Conservation (phyloP, 768 basidiomycete genomes). For the Coprinellus micaceus region DNA sequence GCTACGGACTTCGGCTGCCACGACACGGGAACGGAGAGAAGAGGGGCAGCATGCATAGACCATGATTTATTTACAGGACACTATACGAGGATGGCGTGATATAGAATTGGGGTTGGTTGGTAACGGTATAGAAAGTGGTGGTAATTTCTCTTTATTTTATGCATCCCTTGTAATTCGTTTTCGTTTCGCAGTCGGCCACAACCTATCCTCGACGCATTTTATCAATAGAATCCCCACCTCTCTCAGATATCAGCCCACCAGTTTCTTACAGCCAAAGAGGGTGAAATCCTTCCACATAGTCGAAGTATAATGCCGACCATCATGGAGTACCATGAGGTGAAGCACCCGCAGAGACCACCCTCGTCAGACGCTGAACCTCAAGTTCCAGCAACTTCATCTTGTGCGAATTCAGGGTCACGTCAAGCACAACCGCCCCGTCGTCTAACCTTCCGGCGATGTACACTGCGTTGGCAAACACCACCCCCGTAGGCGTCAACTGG, state of each 20-base stretch:
- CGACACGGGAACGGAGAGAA: conserved; percentile 32
- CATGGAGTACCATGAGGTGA: too few relatives aligned
- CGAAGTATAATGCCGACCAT: too few relatives aligned
- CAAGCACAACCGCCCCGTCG: conserved; percentile 38
- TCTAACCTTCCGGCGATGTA: conserved; percentile 37
- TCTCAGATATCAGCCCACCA: too few relatives aligned
- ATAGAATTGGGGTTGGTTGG: neutral
- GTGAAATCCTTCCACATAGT: too few relatives aligned
- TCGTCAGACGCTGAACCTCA: conserved; percentile 22
- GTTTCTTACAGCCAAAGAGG: too few relatives aligned
- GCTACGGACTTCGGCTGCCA: conserved; percentile 61
- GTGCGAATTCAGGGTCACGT: conserved; percentile 30
- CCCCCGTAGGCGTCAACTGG: conserved; percentile 31
- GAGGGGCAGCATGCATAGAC: neutral
- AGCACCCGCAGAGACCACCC: neutral
- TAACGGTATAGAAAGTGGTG: neutral
- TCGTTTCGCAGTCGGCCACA: neutral
- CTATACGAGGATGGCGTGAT: neutral
- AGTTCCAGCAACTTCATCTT: conserved; percentile 26
- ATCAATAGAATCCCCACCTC: neutral
- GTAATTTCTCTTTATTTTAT: neutral
- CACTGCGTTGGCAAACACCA: conserved; percentile 32
- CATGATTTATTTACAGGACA: neutral
- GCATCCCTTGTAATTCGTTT: neutral
- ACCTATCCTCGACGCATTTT: neutral